phyloP scores from a whole-genome alignment of 148 eudicot genomes.

The Amaranthus palmeri region DNA sequence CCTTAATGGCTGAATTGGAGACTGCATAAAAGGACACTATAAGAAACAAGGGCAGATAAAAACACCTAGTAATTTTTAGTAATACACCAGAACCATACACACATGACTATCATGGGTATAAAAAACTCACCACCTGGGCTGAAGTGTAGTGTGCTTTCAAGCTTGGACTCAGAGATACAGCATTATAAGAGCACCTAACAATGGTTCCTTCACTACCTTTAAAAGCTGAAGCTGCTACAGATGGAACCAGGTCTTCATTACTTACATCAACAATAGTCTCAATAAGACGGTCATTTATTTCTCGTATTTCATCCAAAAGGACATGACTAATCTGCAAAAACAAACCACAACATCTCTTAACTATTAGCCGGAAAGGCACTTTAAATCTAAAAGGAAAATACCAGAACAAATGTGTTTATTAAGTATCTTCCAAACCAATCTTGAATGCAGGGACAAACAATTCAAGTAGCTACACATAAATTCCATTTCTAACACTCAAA shows the following conservation, averaged over 20 bases:
- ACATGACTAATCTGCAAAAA: conserved; percentile 62
- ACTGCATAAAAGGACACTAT: conserved; percentile 46
- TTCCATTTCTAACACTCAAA: not conserved
- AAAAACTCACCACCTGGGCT: conserved; percentile 68
- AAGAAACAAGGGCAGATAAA: not conserved
- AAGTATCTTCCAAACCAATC: not conserved
- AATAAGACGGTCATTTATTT: conserved; percentile 73
- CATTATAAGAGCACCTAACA: conserved; percentile 71
- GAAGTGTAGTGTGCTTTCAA: conserved; percentile 79
- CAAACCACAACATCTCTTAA: not conserved
- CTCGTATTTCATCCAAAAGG: conserved; percentile 78
- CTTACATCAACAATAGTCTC: conserved; percentile 75
- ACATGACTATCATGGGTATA: not conserved
- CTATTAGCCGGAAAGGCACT: not conserved
- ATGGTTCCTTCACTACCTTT: conserved; percentile 69
- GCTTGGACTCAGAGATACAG: conserved; percentile 76
- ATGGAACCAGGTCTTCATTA: conserved; percentile 59
- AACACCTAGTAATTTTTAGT: too few species aligned
- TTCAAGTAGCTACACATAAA: not conserved
- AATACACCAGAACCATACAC: not conserved
- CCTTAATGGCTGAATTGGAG: conserved; percentile 83
- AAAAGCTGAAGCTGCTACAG: conserved; percentile 44
- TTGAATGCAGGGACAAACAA: not conserved
- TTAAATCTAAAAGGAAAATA: not conserved
- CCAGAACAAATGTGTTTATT: not conserved